Evolutionary conservation across 73 alveolate species (phyloP).

Genomic region (Tetrahymena malaccensis): DNA sequence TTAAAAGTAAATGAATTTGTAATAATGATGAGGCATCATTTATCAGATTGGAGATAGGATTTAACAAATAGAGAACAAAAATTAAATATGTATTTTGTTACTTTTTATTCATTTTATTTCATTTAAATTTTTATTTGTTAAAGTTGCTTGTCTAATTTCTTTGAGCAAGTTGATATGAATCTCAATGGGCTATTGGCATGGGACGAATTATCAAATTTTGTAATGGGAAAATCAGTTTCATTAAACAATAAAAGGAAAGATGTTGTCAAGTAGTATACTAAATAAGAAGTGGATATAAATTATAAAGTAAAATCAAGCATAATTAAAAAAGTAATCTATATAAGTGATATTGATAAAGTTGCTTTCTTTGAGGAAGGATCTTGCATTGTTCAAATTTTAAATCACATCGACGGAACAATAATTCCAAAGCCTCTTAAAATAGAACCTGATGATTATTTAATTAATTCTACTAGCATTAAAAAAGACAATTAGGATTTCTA

Average conservation of each 20-base stretch:
- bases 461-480: constrained; percentile 7
- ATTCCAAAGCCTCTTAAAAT: constrained; percentile 59
- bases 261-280: constrained; percentile 55
- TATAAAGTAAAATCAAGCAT: constrained; percentile 8
- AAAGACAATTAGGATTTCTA: constrained; percentile 18
- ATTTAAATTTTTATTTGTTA: not conserved
- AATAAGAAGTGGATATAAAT: constrained; percentile 25
- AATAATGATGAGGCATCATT: constrained; percentile 57
- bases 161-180: constrained; percentile 61
- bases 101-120: not conserved
- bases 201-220: constrained; percentile 74
- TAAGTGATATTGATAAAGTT: constrained; percentile 56
- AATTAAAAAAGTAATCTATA: constrained; percentile 55
- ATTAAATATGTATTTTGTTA: constrained; percentile 25
- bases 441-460: constrained; percentile 45
- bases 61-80: constrained; percentile 52
- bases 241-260: constrained; percentile 53
- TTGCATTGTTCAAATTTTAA: constrained; percentile 59
- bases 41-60: constrained; percentile 57
- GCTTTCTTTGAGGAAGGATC: constrained; percentile 73
- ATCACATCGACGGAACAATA: constrained; percentile 57
- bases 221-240: constrained; percentile 66
- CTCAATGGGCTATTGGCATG: constrained; percentile 61
- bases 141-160: constrained; percentile 5
- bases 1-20: constrained; percentile 50